Base-by-base conservation (phyloP, 768 basidiomycete species). In the Mycena indigotica region DNA sequence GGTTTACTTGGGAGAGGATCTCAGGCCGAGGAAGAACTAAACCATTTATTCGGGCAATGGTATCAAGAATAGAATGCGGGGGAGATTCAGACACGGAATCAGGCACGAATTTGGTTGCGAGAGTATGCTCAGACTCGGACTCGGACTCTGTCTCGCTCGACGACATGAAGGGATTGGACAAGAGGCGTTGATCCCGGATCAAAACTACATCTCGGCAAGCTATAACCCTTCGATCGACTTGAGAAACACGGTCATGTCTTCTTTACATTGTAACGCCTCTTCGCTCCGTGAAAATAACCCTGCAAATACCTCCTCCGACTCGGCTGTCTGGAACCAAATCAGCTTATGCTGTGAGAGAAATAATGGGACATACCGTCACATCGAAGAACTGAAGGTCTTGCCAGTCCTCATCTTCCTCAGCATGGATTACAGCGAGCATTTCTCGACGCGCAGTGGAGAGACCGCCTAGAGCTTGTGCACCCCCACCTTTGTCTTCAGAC, bases 381-480 rank as follows among this genome's bases (percentile, higher is more conserved):
- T 85, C 85, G 65, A 76, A 84, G 68, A 86, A 92, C 49, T 85
- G 78, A 23, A 91, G 74, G 45, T 83, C 76, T 64, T 85, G 74
- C 91, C 91, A 94, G 52, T 72, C 72, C 66, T 91, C 91, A 52
- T 92, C 91, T 65, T 91, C 88, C 67, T 93, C 91, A 2, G 75
- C 74, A 26, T 89, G 82, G 35, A 92, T 84, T n/a, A 80, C 75
- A 48, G 82, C 78, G 23, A 94, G 70, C 82, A 94, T 91, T 62
- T 94, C 91, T 65, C 89, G 80, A 50, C 91, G 79, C 10, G 84
- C 83, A 5, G 80, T 69, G 44, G 91, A 89, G 52, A 93, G 71
- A 0, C 88, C 86, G 10, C 88, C 88, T 64, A 82, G 82, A n/a
- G 71, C 69, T 39, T 75, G 72, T 19, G 51, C 53, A 12, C 67